Evolutionary conservation across 257 asterid species (phyloP).

Genomic region (Lycium barbarum): DNA sequence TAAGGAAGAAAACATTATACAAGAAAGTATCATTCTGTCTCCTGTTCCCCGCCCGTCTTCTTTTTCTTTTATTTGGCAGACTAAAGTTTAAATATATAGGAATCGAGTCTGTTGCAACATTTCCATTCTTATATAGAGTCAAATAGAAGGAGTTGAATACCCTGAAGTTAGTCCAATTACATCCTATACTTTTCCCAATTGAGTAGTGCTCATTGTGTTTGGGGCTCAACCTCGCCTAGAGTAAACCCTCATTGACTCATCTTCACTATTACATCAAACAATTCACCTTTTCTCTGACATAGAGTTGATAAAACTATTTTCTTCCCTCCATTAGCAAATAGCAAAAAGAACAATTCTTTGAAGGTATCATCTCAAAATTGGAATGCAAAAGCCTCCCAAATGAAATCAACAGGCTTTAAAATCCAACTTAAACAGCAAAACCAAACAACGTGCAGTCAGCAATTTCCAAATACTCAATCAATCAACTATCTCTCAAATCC

Average conservation of each 20-base stretch:
- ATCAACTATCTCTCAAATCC: background rate
- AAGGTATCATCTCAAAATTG: background rate
- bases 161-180: background rate
- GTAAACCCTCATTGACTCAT: background rate
- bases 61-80: background rate
- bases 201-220: background rate
- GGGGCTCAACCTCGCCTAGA: background rate
- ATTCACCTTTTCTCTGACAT: background rate
- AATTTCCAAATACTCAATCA: background rate
- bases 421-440: background rate
- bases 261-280: slow-evolving; percentile 15
- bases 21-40: background rate
- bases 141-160: background rate
- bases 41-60: background rate
- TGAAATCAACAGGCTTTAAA: background rate
- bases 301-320: background rate
- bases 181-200: background rate
- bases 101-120: background rate
- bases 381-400: background rate
- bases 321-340: background rate
- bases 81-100: background rate
- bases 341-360: background rate
- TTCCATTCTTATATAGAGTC: background rate
- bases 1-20: background rate
- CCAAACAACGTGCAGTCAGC: background rate